Base-by-base conservation (phyloP, 2,329 filamentous ascomycete genomes). In the Penicillium sp. region DNA sequence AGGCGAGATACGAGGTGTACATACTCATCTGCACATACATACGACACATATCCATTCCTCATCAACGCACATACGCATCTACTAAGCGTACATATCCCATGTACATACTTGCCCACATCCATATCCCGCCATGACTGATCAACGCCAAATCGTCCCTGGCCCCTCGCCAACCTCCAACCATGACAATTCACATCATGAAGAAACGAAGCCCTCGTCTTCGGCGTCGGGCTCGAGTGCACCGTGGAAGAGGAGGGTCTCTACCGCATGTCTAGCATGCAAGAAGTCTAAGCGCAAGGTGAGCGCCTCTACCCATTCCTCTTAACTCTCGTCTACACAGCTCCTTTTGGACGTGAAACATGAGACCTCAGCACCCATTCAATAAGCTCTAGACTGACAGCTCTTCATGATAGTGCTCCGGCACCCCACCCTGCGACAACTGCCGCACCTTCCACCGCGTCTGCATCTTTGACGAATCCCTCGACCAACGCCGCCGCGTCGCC, bases 401-500 rank as follows among this genome's bases (percentile, higher is more conserved):
- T 34, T 17, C 28, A 3, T 47, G 7, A n/a, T 20, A 54, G 74
- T 78, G 76, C 61, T 76, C 76, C 15, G 75, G 76, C 12, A 64
- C 65, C 7, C 60, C 71, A 8, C 76, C 76, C 1, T 79, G 77
- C 54, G 68, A 75, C 25, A 76, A 76, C 51, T 79, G 77, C 62
- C 67, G 70, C 37, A 60, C 72, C 34, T 75, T 73, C 52, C 69
- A 71, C 22, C 64, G 72, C 34, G 67, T 69, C 38, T 79, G 77
- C 4, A 80, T 88, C 31, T 83, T 88, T 69, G 87, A 89, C 68
- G 83, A 86, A 69, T 84, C 84, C 1, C 80, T 83, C 37, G 83
- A 88, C 57, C 85, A 85, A 8, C 72, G 77, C 11, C 74, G 76
- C 4, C 73, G 76, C 17, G 74, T 77, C 17, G 74, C 73, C 0